Conservation (phyloP, 306 rosid genomes). For the Mimosa pudica region DNA sequence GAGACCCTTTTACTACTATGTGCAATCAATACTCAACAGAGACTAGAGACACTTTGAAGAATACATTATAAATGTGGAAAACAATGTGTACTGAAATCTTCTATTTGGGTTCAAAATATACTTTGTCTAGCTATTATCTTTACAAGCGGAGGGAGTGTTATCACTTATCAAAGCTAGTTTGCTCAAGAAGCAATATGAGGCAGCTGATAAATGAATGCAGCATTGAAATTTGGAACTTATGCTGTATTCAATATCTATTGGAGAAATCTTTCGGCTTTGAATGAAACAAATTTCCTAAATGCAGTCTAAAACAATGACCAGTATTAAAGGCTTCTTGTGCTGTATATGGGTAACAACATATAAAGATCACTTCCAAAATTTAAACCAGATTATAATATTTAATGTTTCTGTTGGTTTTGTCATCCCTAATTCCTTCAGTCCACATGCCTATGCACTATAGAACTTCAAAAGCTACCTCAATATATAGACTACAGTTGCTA, state of each 20-base stretch:
- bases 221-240: background rate
- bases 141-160: too few relatives aligned
- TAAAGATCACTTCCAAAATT: constrained; percentile 16
- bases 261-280: background rate
- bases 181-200: constrained; percentile 13
- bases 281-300: background rate
- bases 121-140: too few relatives aligned
- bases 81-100: too few relatives aligned
- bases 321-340: background rate
- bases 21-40: too few relatives aligned
- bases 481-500: background rate
- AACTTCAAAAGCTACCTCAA: constrained; percentile 8
- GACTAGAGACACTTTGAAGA: too few relatives aligned
- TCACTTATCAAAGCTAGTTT: too few relatives aligned
- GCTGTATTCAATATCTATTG: background rate
- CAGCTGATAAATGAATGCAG: background rate
- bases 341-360: background rate
- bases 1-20: too few relatives aligned
- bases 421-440: background rate
- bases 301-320: background rate
- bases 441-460: background rate
- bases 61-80: too few relatives aligned
- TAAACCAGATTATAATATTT: background rate
- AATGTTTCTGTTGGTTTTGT: background rate
- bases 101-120: too few relatives aligned